Evolutionary conservation across 169 alveolate species (phyloP).

Genomic region (Cryptosporidium canis): DNA sequence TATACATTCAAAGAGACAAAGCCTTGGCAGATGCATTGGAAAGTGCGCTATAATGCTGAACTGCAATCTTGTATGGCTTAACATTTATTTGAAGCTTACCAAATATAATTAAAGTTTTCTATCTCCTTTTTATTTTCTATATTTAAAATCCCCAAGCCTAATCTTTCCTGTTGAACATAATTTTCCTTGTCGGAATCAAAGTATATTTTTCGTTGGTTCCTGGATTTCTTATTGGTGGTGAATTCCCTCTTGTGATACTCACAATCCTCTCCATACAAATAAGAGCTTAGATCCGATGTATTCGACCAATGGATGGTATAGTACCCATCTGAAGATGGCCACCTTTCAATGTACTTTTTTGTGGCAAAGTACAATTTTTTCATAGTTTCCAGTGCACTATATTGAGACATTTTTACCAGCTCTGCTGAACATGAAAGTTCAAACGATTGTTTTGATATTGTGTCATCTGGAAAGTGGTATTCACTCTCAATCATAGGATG

Average conservation of each 20-base stretch:
- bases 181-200: conserved; percentile 7
- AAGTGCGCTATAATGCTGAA: not conserved
- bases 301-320: conserved; percentile 65
- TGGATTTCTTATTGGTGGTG: not conserved
- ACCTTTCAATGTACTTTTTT: conserved; percentile 22
- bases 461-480: not conserved
- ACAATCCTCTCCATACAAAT: conserved; percentile 27
- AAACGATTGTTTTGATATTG: not conserved
- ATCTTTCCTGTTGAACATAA: too few species aligned
- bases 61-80: not conserved
- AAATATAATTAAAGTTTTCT: conserved; percentile 40
- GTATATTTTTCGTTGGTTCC: not conserved
- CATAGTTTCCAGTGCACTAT: conserved; percentile 59
- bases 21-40: conserved; percentile 49
- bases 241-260: not conserved
- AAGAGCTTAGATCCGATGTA: conserved; percentile 30
- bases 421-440: not conserved
- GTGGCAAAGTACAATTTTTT: conserved; percentile 49
- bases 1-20: conserved; percentile 11
- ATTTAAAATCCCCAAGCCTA: not conserved
- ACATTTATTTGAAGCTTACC: not conserved
- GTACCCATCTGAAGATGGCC: conserved; percentile 64
- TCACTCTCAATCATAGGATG: not conserved
- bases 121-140: not conserved
- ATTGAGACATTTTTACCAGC: not conserved